These are phyloP conservation scores for Alternaria tenuissima DNA, from an alignment of 2,329 filamentous ascomycete genomes.

Conservation along the genomic window DNA sequence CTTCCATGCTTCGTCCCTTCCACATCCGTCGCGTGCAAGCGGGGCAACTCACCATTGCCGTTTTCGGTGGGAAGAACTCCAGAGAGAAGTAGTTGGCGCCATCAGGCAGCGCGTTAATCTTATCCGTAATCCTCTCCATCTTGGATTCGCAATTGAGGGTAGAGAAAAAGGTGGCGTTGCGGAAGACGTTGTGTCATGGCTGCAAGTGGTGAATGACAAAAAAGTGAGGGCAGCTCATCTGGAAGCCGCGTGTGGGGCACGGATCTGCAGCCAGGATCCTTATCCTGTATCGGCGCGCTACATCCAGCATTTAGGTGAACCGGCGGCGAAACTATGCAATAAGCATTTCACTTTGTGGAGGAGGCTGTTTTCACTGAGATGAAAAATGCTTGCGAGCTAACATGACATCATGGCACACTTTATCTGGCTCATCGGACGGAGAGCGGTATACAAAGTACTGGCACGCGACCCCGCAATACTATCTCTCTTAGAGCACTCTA, in stretches of 20 bases:
- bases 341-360: neutral
- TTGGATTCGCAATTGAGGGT: constrained; percentile 4
- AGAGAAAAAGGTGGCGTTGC: constrained; percentile 15
- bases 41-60: constrained; percentile 71
- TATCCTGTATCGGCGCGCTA: constrained; percentile 6
- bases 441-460: neutral
- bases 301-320: neutral
- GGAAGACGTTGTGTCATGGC: constrained; percentile 41
- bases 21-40: constrained; percentile 17
- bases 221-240: constrained; percentile 29
- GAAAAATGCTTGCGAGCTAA: neutral
- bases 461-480: neutral
- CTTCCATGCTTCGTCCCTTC: neutral
- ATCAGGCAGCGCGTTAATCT: constrained; percentile 87
- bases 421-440: neutral
- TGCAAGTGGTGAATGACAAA: constrained; percentile 31
- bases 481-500: neutral
- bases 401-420: neutral
- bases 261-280: constrained; percentile 30
- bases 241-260: constrained; percentile 35
- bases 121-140: constrained; percentile 82
- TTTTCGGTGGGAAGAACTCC: constrained; percentile 99
- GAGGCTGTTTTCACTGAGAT: neutral
- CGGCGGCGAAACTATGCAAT: neutral
- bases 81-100: constrained; percentile 90